A percentile compares a stretch with the other conserved stretches of the same genome.
Evolutionary conservation across 108 stramenopile genomes (phyloP).

Genomic region (Pseudonitzschia multiseries): DNA sequence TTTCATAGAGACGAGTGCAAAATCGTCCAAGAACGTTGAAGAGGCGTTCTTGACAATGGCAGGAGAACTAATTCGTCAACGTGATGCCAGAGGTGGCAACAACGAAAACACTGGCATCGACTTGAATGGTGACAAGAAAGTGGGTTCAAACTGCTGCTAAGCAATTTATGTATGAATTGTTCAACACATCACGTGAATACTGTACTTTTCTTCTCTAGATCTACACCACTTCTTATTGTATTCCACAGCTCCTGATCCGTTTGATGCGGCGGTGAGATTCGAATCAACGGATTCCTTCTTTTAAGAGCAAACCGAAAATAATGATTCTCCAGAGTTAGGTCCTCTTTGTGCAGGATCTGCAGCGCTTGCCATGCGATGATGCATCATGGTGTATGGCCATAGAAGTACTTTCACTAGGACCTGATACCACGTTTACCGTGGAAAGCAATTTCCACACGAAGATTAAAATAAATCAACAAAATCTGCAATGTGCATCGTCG

Average conservation of each 20-base stretch:
- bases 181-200: not conserved
- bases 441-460: not conserved
- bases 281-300: not conserved
- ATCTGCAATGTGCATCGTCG: not conserved
- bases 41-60: slow-evolving; percentile 99
- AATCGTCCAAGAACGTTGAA: slow-evolving; percentile 95
- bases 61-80: slow-evolving; percentile 89
- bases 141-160: slow-evolving; percentile 45
- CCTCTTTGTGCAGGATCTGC: not conserved
- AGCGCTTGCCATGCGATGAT: not conserved
- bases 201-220: not conserved
- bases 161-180: not conserved
- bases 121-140: slow-evolving; percentile 47
- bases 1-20: slow-evolving; percentile 97
- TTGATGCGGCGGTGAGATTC: not conserved
- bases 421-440: not conserved
- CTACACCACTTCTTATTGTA: not conserved
- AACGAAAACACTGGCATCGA: slow-evolving; percentile 59
- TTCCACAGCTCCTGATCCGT: not conserved
- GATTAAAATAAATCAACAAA: not conserved
- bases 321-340: too few relatives aligned
- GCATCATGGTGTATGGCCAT: not conserved
- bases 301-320: not conserved
- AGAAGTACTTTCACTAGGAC: not conserved
- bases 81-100: slow-evolving; percentile 61